Conservation (phyloP, 129 eudicot genomes). For the Kitagawia praeruptora region DNA sequence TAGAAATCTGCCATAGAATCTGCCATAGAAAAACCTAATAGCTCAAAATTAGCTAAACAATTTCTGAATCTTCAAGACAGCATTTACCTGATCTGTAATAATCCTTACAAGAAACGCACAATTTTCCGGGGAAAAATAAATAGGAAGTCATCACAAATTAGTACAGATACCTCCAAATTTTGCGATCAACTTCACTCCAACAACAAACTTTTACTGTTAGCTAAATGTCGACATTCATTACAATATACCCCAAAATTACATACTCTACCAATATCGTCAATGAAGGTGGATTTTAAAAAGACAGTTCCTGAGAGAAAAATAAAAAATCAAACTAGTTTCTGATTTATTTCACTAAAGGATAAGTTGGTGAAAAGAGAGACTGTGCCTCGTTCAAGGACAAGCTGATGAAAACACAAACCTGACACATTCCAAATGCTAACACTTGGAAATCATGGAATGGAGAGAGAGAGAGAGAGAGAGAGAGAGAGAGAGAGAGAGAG, state of each 20-base stretch:
- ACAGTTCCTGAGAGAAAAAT: neutral
- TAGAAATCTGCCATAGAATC: too few species aligned
- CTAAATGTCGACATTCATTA: constrained; percentile 17
- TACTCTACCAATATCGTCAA: neutral
- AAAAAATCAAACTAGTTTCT: neutral
- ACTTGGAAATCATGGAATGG: constrained; percentile 7
- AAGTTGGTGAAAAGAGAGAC: neutral
- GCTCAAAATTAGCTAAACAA: neutral
- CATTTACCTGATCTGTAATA: neutral
- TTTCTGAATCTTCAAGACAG: neutral
- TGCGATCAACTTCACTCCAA: neutral
- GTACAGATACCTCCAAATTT: neutral
- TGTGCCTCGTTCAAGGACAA: neutral
- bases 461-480: too few species aligned
- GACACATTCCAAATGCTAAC: neutral
- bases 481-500: too few species aligned
- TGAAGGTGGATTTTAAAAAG: constrained; percentile 22
- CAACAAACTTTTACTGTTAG: constrained; percentile 7
- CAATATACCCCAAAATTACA: constrained; percentile 5
- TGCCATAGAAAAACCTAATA: neutral
- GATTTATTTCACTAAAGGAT: neutral
- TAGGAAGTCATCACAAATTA: neutral
- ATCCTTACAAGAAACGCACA: neutral
- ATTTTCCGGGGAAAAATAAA: neutral
- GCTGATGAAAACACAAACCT: neutral